These are phyloP conservation scores for Globisporangium polare DNA, from an alignment of 352 stramenopile species.

Conservation along the genomic window DNA sequence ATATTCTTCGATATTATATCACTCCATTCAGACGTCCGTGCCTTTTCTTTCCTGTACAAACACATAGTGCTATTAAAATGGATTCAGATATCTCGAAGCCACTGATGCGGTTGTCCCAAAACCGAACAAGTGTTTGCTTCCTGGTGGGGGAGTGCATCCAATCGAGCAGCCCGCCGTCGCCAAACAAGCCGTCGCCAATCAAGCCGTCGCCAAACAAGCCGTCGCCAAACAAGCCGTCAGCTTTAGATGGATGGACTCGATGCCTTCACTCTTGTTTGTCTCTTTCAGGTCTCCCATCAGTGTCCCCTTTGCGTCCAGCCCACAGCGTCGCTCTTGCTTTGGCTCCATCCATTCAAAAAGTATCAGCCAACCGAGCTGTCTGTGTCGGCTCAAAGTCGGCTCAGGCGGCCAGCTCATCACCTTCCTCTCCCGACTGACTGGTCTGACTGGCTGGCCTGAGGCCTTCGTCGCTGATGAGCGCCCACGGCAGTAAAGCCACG, in stretches of 20 bases:
- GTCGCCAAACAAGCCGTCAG: too few species aligned
- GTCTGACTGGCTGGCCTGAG: not conserved
- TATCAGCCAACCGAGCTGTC: too few species aligned
- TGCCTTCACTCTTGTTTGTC: too few species aligned
- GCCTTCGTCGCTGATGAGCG: not conserved
- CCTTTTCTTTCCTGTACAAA: not conserved
- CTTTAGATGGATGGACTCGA: too few species aligned
- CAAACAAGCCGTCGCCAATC: too few species aligned
- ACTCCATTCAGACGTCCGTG: rapidly evolving
- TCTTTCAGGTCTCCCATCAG: too few species aligned
- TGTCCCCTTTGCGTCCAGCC: too few species aligned
- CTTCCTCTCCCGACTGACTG: too few species aligned
- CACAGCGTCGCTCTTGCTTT: not conserved
- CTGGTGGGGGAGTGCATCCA: not conserved
- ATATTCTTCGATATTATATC: not conserved
- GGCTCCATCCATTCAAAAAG: not conserved
- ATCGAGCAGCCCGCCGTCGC: too few species aligned
- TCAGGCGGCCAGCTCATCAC: not conserved
- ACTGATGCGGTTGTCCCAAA: not conserved
- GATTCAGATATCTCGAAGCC: not conserved
- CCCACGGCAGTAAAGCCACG: not conserved
- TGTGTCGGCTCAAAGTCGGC: not conserved
- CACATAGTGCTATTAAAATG: not conserved
- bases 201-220: too few species aligned
- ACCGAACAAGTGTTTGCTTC: not conserved